Evolutionary conservation across 805 yeast genomes (phyloP).

Genomic region (Torulaspora microellipsoides): DNA sequence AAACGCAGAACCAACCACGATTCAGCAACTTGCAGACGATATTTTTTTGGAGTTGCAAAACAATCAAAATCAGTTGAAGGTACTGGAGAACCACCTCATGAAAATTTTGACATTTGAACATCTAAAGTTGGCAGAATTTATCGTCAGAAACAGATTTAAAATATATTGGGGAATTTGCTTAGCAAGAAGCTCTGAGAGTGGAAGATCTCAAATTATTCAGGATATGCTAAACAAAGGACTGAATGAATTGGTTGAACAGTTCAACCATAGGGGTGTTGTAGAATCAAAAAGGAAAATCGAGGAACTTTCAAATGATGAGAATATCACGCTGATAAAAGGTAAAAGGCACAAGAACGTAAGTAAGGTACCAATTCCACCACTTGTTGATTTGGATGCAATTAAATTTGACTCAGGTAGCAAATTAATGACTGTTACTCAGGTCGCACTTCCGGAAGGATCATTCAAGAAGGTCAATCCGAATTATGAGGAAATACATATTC

Average conservation of each 20-base stretch:
- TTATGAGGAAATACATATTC: constrained; percentile 90
- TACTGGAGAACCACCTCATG: constrained; percentile 51
- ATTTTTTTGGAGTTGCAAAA: constrained; percentile 41
- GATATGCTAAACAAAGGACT: constrained; percentile 45
- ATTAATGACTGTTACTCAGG: constrained; percentile 58
- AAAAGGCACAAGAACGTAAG: constrained; percentile 27
- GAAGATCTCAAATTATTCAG: constrained; percentile 35
- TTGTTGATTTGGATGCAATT: constrained; percentile 59
- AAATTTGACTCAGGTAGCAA: constrained; percentile 71
- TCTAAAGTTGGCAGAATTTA: constrained; percentile 43
- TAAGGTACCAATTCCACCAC: constrained; percentile 12
- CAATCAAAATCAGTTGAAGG: constrained; percentile 36
- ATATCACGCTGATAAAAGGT: constrained; percentile 15
- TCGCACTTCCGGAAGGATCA: constrained; percentile 79
- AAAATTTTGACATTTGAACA: constrained; percentile 50
- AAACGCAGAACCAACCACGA: constrained; percentile 38
- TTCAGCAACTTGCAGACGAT: constrained; percentile 39
- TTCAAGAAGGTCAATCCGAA: constrained; percentile 64
- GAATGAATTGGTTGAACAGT: constrained; percentile 40
- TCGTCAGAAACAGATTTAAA: constrained; percentile 48
- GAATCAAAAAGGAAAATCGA: constrained; percentile 8
- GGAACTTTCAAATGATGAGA: constrained; percentile 6
- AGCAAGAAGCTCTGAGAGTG: constrained; percentile 37
- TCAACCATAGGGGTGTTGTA: constrained; percentile 24
- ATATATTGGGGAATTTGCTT: constrained; percentile 53